Conservation (phyloP, 2,329 filamentous ascomycete genomes). For the Claviceps spartinae region DNA sequence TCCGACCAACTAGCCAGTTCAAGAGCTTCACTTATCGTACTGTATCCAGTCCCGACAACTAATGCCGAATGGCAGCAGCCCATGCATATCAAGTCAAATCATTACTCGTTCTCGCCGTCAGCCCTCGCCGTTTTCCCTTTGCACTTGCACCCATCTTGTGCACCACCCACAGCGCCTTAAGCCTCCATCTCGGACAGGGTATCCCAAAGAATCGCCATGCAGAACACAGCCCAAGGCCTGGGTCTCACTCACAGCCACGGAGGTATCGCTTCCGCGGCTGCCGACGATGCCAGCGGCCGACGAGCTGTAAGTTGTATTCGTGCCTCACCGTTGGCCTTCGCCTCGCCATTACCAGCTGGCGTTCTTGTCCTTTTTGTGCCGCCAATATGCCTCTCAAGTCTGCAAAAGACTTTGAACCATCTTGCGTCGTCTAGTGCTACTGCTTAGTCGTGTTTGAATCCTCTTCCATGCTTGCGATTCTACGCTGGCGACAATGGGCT, state of each 20-base stretch:
- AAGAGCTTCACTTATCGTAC: too few relatives aligned
- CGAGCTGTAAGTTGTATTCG: constrained; percentile 22
- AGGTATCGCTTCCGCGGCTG: constrained; percentile 15
- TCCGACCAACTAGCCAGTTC: too few relatives aligned
- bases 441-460: background rate
- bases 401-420: background rate
- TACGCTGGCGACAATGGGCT: background rate
- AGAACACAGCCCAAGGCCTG: constrained; percentile 4
- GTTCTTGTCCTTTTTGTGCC: background rate
- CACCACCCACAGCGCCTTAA: background rate
- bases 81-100: background rate
- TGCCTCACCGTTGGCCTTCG: constrained; percentile 4
- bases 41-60: too few relatives aligned
- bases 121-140: background rate
- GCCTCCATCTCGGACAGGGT: background rate
- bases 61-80: background rate
- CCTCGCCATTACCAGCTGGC: background rate
- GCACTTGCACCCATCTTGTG: background rate
- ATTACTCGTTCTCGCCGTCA: background rate
- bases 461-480: background rate
- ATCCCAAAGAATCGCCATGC: constrained; percentile 2
- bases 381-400: background rate
- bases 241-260: background rate
- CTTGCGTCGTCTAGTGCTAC: background rate
- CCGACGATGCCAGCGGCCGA: constrained; percentile 21